Evolutionary conservation across 2,329 filamentous ascomycete genomes (phyloP), one percentile per base, ranked within the genome.

Genomic region (Massarina eburnea): DNA sequence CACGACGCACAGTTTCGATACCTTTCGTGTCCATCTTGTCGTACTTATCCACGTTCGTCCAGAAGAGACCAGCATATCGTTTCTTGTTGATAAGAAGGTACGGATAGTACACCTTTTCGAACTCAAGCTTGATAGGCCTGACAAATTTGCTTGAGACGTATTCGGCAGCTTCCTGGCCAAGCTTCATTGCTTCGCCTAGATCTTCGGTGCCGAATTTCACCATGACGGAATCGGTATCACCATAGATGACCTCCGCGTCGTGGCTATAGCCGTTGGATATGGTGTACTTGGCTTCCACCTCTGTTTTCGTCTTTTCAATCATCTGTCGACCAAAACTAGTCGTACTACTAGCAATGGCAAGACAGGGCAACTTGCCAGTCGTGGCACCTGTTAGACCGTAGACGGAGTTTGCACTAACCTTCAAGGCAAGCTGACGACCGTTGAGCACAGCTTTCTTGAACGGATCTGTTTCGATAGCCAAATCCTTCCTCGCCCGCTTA

Each of bases 21-120:
- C 94, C 94, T 71, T 99, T 99, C 49, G 90, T 97, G 72, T 99
- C 94, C 95, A 99, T 99, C 78, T 97, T 99, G 80, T 99, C 95
- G 70, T 88, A 94, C 72, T 96, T 96, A 33, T 92, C 82, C 0
- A 92, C 83, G 56, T 88, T 94, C 4, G 94, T 99, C 91, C 91
- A 99, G 74, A 90, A 97, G 24, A 99, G 74, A n/a, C 94, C 94
- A 8, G 94, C 94, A 64, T 99, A 99, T 53, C 94, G 88, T 78
- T 99, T 99, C 79, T 99, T 99, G 83, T 99, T 99, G 83, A 99
- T 99, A 41, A 99, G 80, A 26, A 99, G 80, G 67, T 99, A 99
- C 1, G 94, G 94, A 68, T 88, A 99, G 73, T 99, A 99, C 1
- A 99, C 92, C 73, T 99, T 99, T 71, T 99, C 94, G 72, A 99